Base-by-base conservation (phyloP, 169 alveolate species). In the Plasmodium fragile region DNA sequence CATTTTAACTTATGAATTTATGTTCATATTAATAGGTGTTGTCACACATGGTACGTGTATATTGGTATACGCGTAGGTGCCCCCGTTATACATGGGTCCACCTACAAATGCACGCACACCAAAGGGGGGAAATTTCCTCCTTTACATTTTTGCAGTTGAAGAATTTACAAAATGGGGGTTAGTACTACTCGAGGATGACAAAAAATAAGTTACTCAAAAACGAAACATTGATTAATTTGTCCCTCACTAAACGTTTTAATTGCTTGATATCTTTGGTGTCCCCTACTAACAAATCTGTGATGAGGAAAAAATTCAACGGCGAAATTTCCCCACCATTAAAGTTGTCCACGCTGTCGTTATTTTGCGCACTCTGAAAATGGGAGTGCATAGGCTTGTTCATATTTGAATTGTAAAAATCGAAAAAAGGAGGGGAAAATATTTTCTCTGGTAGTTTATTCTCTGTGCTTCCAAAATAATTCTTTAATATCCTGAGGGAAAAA, bases 201-300 rank as follows among this genome's bases (percentile, higher is more conserved):
- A 89, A 89, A 59, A 89, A 89, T 41, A 89, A 89, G 71, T 78
- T 89, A 59, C 81, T 89, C 71, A 89, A 55, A 45, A 65, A 89
- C 22, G 71, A 72, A 16, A 13, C 1, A 25, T 59, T 79, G 8
- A 13, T 77, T 78, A 89, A 89, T 79, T 77, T 89, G 81, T 89
- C 43, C 36, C 34, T 89, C 45, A 89, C 70, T 77, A 89, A 39
- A 18, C 43, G 7, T 89, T 78, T 89, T 22, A 89, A 69, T 39
- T 77, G 13, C 3, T 53, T 18, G 41, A 78, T 55, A 28, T 89
- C 90, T 39, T 32, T 41, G 7, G 87, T 78, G 30, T 89, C 82
- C 49, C 70, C 94, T 32, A 89, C 82, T 65, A 89, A 55, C 55
- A 89, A 89, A 32, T 89, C 94, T 49, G 94, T 89, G 43, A 79